Percentiles rank a stretch among this genome's conserved stretches.
phyloP scores from a whole-genome alignment of 352 stramenopile genomes.

The Peronospora farinosa region DNA sequence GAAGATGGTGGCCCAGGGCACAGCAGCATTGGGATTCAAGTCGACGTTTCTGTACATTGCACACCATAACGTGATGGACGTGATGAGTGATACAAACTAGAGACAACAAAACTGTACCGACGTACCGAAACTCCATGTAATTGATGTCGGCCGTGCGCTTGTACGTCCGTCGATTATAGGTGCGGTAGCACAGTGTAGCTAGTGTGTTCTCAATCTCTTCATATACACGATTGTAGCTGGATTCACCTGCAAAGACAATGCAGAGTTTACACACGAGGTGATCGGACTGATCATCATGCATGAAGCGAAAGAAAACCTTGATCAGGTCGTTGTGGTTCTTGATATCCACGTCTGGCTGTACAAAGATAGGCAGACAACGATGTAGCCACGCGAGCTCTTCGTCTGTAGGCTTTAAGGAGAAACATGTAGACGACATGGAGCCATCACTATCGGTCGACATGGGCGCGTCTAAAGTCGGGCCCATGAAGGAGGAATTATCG shows the following conservation, averaged over 20 bases:
- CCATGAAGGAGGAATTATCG: constrained; percentile 5
- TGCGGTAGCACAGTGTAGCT: constrained; percentile 75
- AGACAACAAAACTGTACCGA: neutral
- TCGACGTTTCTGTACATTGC: constrained; percentile 46
- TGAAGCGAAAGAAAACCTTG: constrained; percentile 80
- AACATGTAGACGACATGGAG: constrained; percentile 7
- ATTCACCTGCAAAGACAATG: constrained; percentile 76
- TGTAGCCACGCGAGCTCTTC: constrained; percentile 69
- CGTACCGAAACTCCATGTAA: constrained; percentile 79
- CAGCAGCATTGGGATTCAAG: constrained; percentile 32
- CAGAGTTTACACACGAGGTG: constrained; percentile 71
- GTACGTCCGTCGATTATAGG: constrained; percentile 81
- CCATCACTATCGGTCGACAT: constrained; percentile 20
- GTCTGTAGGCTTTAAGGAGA: constrained; percentile 26
- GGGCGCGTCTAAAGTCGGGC: constrained; percentile 12
- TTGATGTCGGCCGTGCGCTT: constrained; percentile 87
- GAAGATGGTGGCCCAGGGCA: constrained; percentile 62
- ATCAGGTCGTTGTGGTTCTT: constrained; percentile 74
- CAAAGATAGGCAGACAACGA: constrained; percentile 74
- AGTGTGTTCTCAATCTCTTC: constrained; percentile 69
- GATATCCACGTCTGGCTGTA: constrained; percentile 80
- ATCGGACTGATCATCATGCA: constrained; percentile 44
- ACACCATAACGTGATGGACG: neutral
- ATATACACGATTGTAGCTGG: constrained; percentile 76
- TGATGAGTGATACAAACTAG: neutral